phyloP scores from a whole-genome alignment of 345 rosid species.

The Abelmoschus esculentus region DNA sequence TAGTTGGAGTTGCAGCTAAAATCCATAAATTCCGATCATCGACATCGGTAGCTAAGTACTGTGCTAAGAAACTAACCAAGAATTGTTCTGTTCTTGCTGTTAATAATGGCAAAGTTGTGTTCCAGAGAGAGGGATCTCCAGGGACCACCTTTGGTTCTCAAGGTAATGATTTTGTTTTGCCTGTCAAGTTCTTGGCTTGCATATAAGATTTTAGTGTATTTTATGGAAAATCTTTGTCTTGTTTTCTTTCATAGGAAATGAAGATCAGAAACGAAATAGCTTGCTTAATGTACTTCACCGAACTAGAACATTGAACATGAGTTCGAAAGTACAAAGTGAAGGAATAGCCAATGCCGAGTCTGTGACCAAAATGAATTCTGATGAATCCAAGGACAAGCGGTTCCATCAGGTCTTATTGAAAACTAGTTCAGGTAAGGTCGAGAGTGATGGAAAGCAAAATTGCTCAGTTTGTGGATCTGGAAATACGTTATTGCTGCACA shows the following conservation, averaged over 20 bases:
- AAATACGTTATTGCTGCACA: too few relatives aligned
- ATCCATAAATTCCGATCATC: slow-evolving; percentile 52
- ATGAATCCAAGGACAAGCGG: too few relatives aligned
- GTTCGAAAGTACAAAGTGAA: too few relatives aligned
- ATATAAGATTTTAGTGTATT: not conserved
- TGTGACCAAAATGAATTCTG: too few relatives aligned
- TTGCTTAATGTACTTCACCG: slow-evolving; percentile 22
- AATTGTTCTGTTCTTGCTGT: slow-evolving; percentile 62
- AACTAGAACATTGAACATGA: too few relatives aligned
- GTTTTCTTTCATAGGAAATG: slow-evolving; percentile 34
- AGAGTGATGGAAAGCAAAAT: too few relatives aligned
- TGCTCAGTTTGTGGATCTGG: too few relatives aligned
- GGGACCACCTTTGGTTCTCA: slow-evolving; percentile 19
- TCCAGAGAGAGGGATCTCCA: slow-evolving; percentile 51
- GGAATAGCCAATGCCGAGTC: too few relatives aligned
- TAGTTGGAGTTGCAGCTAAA: slow-evolving; percentile 53
- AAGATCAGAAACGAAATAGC: slow-evolving; percentile 33
- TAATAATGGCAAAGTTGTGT: slow-evolving; percentile 61
- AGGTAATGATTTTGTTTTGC: slow-evolving; percentile 26
- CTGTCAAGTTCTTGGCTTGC: not conserved
- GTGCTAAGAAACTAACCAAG: slow-evolving; percentile 60
- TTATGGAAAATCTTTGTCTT: not conserved
- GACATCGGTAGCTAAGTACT: slow-evolving; percentile 69
- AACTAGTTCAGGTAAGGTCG: too few relatives aligned
- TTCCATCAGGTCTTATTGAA: too few relatives aligned